Base-by-base conservation (phyloP, 768 basidiomycete genomes). In the Mycena vitilis region DNA sequence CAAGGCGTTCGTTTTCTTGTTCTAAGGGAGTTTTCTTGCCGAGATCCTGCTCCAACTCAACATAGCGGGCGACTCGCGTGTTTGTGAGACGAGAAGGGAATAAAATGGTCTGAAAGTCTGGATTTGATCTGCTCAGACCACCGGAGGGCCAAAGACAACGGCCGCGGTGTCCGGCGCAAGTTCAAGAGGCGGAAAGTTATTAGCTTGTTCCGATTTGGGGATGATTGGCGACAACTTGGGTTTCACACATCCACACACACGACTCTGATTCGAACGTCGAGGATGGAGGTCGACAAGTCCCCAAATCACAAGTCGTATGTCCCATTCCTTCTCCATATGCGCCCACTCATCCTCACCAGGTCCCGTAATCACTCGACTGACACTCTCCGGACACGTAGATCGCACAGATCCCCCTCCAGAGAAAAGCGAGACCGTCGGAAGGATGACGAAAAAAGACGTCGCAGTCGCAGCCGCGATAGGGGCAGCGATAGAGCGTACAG, bases 281-380 rank as follows among this genome's bases (percentile, higher is more conserved):
- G 30, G 76, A 90, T 92, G 88, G 89, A 91, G 60, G 80, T 89
- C 22, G 91, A 92, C 72, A 82, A 79, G 72, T 86, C 88, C 48
- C 88, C 88, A 51, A 83, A 84, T 73, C 85, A 82, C 73, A 89
- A 86, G 74, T 89, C 89, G 90, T 91, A 73, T 64, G 89, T 84
- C 22, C 55, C 30, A 34, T 60, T 45, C 48, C 55, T 23, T 37
- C 22, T 38, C n/a, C 18, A 36, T 59, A 48, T 23, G 13, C 59
- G 47, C 30, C 47, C 56, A 49, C 47, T 67, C 1, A 63, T 36
- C 22, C 69, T 61, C 64, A 16, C 44, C 51, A 89, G 90, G 63
- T 91, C 90, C 69, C 89, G 91, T 73, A 91, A 91, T 76, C 87
- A 88, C 77, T 93, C 93, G 4, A 89, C 89, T 44, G 92, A 93